These are phyloP conservation scores for Mucor indicus DNA, from an alignment of 371 early-diverging fungal genomes.

Conservation along the genomic window DNA sequence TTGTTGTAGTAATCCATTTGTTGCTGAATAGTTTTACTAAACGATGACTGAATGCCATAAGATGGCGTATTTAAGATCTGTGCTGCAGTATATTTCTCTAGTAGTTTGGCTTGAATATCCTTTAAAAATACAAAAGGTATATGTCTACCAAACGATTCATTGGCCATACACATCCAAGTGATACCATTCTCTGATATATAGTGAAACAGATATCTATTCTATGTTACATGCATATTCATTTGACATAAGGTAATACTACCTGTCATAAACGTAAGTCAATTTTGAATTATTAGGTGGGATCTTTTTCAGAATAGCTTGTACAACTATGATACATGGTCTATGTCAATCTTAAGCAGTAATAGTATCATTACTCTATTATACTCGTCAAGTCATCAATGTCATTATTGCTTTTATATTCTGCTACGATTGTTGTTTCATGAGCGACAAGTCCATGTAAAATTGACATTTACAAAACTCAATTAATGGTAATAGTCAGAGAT, in stretches of 20 bases:
- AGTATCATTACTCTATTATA: neutral
- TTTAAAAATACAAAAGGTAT: constrained; percentile 87
- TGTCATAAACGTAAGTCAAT: constrained; percentile 87
- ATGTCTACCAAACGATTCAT: constrained; percentile 81
- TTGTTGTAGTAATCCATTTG: constrained; percentile 79
- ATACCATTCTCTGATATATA: constrained; percentile 77
- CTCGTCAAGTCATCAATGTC: neutral
- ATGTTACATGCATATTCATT: too few relatives aligned
- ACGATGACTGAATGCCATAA: constrained; percentile 80
- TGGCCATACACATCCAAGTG: constrained; percentile 86
- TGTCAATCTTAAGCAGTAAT: neutral
- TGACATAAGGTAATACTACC: constrained; percentile 45
- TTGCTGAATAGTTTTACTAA: constrained; percentile 67
- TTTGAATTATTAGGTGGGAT: constrained; percentile 89
- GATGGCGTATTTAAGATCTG: constrained; percentile 57
- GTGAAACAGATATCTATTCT: constrained; percentile 79
- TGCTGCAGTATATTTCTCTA: constrained; percentile 54
- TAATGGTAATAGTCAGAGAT: too few relatives aligned
- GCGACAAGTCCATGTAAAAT: constrained; percentile 1
- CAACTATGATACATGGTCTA: neutral
- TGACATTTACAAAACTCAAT: neutral
- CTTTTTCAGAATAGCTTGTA: constrained; percentile 3
- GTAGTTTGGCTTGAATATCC: constrained; percentile 69
- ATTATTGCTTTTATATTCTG: neutral
- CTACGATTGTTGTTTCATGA: neutral